A percentile compares a stretch with the other conserved stretches of the same genome.
Evolutionary conservation across 768 basidiomycete species (phyloP).

Genomic region (Lactifluus volemus): DNA sequence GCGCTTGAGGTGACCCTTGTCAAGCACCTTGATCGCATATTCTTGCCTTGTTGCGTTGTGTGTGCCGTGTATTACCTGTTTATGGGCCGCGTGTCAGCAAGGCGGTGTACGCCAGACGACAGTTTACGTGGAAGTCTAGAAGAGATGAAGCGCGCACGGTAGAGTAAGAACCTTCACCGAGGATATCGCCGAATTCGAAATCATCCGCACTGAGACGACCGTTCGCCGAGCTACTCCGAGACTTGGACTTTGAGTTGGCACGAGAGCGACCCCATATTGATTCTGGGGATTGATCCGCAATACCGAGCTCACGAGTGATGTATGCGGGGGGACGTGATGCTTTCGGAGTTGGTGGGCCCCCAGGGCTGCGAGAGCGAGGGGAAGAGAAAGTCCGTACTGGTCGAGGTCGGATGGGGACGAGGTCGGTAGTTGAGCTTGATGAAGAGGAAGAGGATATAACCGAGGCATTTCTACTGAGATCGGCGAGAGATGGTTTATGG

Average conservation of each 20-base stretch:
- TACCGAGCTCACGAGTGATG: constrained; percentile 48
- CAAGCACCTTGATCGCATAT: constrained; percentile 75
- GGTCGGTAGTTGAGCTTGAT: constrained; percentile 33
- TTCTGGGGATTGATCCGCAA: constrained; percentile 25
- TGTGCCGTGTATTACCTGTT: constrained; percentile 50
- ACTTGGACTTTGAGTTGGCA: constrained; percentile 29
- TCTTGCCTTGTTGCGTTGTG: constrained; percentile 47
- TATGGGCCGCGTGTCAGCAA: constrained; percentile 9
- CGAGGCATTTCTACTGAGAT: constrained; percentile 67
- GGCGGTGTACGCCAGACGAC: neutral
- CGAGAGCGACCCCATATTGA: constrained; percentile 21
- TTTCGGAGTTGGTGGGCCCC: constrained; percentile 32
- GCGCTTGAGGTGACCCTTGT: constrained; percentile 74
- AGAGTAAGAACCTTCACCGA: constrained; percentile 79
- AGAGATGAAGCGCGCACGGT: constrained; percentile 42
- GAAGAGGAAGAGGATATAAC: constrained; percentile 61
- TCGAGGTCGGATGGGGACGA: constrained; percentile 38
- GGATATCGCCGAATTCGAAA: constrained; percentile 63
- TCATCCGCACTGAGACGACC: constrained; percentile 44
- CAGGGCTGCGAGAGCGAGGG: constrained; percentile 48
- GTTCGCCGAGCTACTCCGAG: constrained; percentile 40
- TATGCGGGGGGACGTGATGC: constrained; percentile 42
- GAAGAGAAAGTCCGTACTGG: constrained; percentile 57
- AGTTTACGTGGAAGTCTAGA: neutral
- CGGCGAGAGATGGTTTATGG: constrained; percentile 39